Evolutionary conservation across 1,284 basidiomycete species (phyloP).

Genomic region (Meripilus lineatus): DNA sequence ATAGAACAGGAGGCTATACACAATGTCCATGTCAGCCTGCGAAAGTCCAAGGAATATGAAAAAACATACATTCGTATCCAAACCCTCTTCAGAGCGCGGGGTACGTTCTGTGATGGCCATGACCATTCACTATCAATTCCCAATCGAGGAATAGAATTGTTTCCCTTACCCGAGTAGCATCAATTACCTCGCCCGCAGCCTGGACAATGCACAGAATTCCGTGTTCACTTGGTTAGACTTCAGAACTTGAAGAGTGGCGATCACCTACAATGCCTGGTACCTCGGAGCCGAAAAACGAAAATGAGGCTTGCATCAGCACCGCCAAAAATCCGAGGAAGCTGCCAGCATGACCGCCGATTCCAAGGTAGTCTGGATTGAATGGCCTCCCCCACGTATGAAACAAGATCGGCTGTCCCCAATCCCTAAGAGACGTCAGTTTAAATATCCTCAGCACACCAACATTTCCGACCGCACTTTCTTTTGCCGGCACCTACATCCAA

Average conservation of each 20-base stretch:
- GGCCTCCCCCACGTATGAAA: no score
- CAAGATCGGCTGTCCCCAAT: no score
- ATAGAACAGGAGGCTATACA: slow-evolving; percentile 24
- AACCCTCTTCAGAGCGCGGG: slow-evolving; percentile 41
- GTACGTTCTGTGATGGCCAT: slow-evolving; percentile 37
- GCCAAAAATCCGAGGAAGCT: slow-evolving; percentile 47
- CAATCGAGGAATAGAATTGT: no score
- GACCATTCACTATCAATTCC: no score
- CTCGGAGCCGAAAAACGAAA: slow-evolving; percentile 29
- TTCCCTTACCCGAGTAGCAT: slow-evolving; percentile 22
- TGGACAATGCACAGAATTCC: slow-evolving; percentile 5
- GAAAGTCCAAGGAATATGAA: neutral
- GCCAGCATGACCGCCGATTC: slow-evolving; percentile 28
- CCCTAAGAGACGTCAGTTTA: no score
- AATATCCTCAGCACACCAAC: no score
- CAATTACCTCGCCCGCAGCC: slow-evolving; percentile 31
- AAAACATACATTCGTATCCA: slow-evolving; percentile 47
- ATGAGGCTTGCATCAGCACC: slow-evolving; percentile 33
- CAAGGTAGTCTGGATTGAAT: slow-evolving; percentile 17
- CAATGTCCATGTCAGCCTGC: no score
- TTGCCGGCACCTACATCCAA: slow-evolving; percentile 25
- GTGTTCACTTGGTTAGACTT: no score
- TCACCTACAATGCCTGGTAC: slow-evolving; percentile 26
- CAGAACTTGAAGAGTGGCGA: no score
- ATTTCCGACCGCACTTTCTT: no score